These are phyloP conservation scores for Geopyxis carbonaria DNA, from an alignment of 495 filamentous ascomycete species.

Conservation along the genomic window DNA sequence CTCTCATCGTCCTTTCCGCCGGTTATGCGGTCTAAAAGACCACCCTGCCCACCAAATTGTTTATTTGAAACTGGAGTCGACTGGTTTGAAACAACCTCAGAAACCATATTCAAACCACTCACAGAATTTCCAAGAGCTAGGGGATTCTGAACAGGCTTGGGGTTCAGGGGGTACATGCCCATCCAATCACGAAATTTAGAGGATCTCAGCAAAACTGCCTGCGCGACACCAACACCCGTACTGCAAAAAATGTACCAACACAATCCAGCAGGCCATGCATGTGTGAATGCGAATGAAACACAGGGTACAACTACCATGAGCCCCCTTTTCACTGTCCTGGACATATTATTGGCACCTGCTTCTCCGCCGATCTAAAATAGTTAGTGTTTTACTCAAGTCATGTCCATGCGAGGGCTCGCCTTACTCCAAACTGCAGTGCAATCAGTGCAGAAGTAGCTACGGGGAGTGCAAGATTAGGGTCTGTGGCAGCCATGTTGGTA, in stretches of 20 bases:
- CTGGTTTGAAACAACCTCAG: slow-evolving; percentile 8
- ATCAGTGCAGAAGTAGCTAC: slow-evolving; percentile 32
- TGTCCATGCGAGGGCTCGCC: slow-evolving; percentile 50
- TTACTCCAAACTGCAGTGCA: slow-evolving; percentile 34
- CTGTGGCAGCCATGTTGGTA: slow-evolving; percentile 53
- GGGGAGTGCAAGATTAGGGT: slow-evolving; percentile 66
- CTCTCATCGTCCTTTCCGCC: slow-evolving; percentile 7
- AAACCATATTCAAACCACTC: slow-evolving; percentile 9
- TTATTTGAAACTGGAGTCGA: too few relatives aligned
- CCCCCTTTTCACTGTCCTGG: slow-evolving; percentile 31
- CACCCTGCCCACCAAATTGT: slow-evolving; percentile 19
- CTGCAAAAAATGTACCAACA: slow-evolving; percentile 54
- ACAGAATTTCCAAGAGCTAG: neutral
- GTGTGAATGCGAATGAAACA: slow-evolving; percentile 44
- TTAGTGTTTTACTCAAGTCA: too few relatives aligned
- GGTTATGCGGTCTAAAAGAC: slow-evolving; percentile 17
- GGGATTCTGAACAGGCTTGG: slow-evolving; percentile 5
- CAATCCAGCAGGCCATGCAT: slow-evolving; percentile 46
- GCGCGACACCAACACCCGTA: slow-evolving; percentile 38
- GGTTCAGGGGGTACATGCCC: slow-evolving; percentile 34
- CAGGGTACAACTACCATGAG: slow-evolving; percentile 43
- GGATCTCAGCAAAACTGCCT: slow-evolving; percentile 38
- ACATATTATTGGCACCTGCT: slow-evolving; percentile 19
- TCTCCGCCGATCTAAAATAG: slow-evolving; percentile 23
- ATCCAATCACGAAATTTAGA: slow-evolving; percentile 33